A percentile compares a stretch with the other conserved stretches of the same genome.
Conservation (phyloP, 257 asterid species). For the Solanum paucissectum region DNA sequence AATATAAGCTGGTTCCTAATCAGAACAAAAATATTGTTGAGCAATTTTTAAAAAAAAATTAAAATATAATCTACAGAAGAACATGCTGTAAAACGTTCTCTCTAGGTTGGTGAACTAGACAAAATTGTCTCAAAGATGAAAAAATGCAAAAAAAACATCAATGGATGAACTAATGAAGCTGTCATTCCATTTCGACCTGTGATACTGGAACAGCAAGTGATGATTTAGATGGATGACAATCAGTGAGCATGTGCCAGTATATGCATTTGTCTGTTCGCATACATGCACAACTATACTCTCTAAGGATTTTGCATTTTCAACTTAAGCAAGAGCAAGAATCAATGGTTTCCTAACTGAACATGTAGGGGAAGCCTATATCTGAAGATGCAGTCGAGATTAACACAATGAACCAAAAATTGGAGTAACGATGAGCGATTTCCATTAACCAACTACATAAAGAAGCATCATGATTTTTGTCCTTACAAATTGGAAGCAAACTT, state of each 20-base stretch:
- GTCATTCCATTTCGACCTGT: not conserved
- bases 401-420: not conserved
- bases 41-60: not conserved
- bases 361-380: not conserved
- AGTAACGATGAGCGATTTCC: not conserved
- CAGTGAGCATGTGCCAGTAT: not conserved
- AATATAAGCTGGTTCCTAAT: not conserved
- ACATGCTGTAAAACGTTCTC: not conserved
- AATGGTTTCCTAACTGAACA: not conserved
- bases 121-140: not conserved
- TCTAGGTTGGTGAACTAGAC: not conserved
- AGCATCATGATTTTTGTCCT: conserved; percentile 1
- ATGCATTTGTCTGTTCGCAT: not conserved
- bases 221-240: not conserved
- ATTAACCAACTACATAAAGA: not conserved
- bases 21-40: not conserved
- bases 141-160: not conserved
- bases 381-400: not conserved
- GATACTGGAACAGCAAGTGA: not conserved
- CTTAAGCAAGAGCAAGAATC: not conserved
- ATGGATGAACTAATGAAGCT: not conserved
- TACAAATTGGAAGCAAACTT: conserved; percentile 91
- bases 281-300: not conserved
- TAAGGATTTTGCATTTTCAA: not conserved
- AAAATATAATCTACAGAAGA: not conserved